A percentile compares a stretch with the other conserved stretches of the same genome.
Evolutionary conservation across 225 moss, liverwort and hornwort species (phyloP).

Genomic region (Sphagnum contortum): DNA sequence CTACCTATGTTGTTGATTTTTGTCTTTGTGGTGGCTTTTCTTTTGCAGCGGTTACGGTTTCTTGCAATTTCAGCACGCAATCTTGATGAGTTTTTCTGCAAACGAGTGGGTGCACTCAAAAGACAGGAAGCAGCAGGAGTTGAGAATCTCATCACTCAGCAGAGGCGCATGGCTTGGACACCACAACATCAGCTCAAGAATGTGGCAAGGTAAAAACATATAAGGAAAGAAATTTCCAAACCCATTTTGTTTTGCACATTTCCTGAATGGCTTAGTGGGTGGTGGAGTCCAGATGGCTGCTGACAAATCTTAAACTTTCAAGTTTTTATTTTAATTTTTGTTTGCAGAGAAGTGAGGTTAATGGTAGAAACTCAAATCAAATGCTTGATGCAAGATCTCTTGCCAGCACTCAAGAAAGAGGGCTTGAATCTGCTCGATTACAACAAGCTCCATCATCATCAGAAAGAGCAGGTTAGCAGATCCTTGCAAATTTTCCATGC

Average conservation of each 20-base stretch:
- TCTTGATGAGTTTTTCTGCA: conserved; percentile 52
- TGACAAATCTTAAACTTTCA: no score
- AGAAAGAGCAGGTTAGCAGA: conserved; percentile 20
- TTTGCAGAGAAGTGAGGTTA: conserved; percentile 41
- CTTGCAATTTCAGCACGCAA: conserved; percentile 41
- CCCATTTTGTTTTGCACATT: no score
- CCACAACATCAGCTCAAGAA: conserved; percentile 46
- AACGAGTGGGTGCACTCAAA: conserved; percentile 49
- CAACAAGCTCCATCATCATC: conserved; percentile 37
- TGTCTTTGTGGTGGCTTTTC: not conserved
- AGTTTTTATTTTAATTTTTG: not conserved
- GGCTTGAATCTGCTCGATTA: conserved; percentile 35
- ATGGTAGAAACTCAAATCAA: conserved; percentile 48
- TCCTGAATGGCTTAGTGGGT: no score
- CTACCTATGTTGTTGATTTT: no score
- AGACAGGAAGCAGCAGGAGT: conserved; percentile 53
- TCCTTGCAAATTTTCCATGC: no score
- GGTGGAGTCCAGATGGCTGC: no score
- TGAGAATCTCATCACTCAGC: conserved; percentile 38
- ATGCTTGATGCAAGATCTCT: conserved; percentile 35
- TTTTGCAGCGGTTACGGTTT: conserved; percentile 38
- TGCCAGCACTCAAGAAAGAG: conserved; percentile 39
- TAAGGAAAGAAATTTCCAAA: not conserved
- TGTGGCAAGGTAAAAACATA: conserved; percentile 25
- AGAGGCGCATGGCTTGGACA: conserved; percentile 32